Conservation (phyloP, 2,329 filamentous ascomycete species). For the Fusarium musae region DNA sequence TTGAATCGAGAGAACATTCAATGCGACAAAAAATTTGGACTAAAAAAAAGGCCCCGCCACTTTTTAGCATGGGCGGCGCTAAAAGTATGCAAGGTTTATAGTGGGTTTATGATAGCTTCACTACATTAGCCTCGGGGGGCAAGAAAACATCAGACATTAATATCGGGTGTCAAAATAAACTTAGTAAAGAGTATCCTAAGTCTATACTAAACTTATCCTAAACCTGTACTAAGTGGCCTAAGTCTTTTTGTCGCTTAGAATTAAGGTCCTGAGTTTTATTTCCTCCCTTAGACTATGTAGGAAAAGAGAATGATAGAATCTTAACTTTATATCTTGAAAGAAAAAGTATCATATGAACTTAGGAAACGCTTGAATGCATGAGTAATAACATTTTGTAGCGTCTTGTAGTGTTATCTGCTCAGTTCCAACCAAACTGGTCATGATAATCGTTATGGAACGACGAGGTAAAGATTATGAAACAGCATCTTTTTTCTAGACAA, state of each 20-base stretch:
- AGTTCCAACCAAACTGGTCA: background rate
- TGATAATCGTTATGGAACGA: background rate
- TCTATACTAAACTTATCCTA: background rate
- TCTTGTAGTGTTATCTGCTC: background rate
- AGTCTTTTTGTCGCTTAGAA: background rate
- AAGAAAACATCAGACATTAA: background rate
- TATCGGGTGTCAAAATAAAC: background rate
- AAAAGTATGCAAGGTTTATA: constrained; percentile 27
- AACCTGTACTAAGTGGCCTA: background rate
- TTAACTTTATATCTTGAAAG: background rate
- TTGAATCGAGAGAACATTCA: constrained; percentile 16
- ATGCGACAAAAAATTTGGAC: constrained; percentile 44
- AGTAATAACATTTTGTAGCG: background rate
- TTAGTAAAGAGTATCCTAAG: background rate
- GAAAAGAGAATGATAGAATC: background rate
- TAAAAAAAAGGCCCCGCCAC: constrained; percentile 39
- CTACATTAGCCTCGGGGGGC: background rate
- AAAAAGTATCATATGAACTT: background rate
- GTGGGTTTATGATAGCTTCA: constrained; percentile 1
- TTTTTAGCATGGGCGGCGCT: constrained; percentile 38
- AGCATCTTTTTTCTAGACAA: background rate
- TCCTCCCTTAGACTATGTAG: background rate
- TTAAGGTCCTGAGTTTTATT: background rate
- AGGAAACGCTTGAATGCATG: background rate
- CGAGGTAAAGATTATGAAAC: background rate